Conservation (phyloP, 257 asterid genomes). For the Ballota nigra region DNA sequence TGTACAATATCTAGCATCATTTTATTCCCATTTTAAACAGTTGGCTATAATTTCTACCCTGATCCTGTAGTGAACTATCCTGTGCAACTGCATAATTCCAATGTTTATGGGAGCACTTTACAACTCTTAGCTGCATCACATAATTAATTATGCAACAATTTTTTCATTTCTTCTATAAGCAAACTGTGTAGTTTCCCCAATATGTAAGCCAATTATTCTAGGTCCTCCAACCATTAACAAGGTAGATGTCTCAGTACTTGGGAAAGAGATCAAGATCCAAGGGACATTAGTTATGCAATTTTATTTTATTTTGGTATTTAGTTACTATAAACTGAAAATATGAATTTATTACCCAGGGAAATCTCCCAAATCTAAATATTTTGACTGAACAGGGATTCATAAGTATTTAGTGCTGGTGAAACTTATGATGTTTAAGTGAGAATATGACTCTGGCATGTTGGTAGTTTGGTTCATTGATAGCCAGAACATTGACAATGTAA, state of each 20-base stretch:
- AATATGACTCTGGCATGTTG: slow-evolving; percentile 4
- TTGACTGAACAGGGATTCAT: neutral
- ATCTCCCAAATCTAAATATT: slow-evolving; percentile 11
- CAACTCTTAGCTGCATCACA: neutral
- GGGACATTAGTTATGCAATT: neutral
- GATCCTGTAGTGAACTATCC: neutral
- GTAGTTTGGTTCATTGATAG: neutral
- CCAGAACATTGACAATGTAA: neutral
- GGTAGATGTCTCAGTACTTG: slow-evolving; percentile 4
- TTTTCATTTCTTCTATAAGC: slow-evolving; percentile 1
- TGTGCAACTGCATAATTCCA: slow-evolving; percentile 5
- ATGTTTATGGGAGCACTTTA: neutral
- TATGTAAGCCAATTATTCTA: neutral
- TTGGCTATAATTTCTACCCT: slow-evolving; percentile 6
- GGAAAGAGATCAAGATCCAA: slow-evolving; percentile 13
- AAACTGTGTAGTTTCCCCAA: slow-evolving; percentile 6
- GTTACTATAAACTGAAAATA: neutral
- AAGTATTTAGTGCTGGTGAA: slow-evolving; percentile 18
- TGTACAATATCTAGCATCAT: neutral
- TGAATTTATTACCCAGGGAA: neutral
- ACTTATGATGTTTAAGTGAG: slow-evolving; percentile 6
- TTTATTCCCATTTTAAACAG: slow-evolving; percentile 1
- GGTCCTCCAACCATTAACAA: slow-evolving; percentile 6
- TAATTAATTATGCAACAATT: neutral
- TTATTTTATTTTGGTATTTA: neutral